Evolutionary conservation across 225 moss, liverwort and hornwort genomes (phyloP).

Genomic region (Antitrichia curtipendula): DNA sequence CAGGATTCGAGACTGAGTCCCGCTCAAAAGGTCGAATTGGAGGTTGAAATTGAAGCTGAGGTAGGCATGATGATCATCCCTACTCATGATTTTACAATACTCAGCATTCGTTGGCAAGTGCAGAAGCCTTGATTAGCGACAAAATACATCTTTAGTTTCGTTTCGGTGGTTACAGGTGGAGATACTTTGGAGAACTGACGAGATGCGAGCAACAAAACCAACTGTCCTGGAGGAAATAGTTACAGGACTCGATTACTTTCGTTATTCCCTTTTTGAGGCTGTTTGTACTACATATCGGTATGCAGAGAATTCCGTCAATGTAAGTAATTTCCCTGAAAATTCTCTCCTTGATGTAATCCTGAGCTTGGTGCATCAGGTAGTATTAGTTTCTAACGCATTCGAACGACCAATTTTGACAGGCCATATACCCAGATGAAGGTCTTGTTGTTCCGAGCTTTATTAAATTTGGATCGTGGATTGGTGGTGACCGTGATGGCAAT

Average conservation of each 20-base stretch:
- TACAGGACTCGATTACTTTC: constrained; percentile 92
- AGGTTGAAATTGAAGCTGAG: constrained; percentile 91
- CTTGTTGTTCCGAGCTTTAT: constrained; percentile 71
- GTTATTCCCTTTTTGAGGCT: constrained; percentile 86
- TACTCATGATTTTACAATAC: neutral
- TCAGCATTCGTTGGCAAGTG: neutral
- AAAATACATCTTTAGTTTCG: neutral
- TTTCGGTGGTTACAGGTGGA: constrained; percentile 47
- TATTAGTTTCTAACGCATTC: neutral
- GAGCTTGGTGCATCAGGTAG: neutral
- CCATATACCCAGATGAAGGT: constrained; percentile 60
- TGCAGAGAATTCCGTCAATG: constrained; percentile 79
- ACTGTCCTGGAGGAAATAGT: constrained; percentile 91
- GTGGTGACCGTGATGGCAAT: constrained; percentile 98
- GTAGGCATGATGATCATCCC: constrained; percentile 17
- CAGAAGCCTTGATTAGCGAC: neutral
- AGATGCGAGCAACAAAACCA: constrained; percentile 86
- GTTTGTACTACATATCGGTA: constrained; percentile 97
- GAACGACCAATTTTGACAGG: constrained; percentile 12
- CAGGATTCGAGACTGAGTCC: constrained; percentile 92
- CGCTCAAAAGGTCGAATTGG: constrained; percentile 70
- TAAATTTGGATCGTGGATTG: constrained; percentile 97
- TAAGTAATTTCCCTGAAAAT: neutral
- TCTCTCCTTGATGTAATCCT: neutral
- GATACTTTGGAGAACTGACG: constrained; percentile 95